A percentile compares a stretch with the other conserved stretches of the same genome.
These are phyloP conservation scores for Russula sp. DNA, from an alignment of 768 basidiomycete genomes.

Conservation along the genomic window DNA sequence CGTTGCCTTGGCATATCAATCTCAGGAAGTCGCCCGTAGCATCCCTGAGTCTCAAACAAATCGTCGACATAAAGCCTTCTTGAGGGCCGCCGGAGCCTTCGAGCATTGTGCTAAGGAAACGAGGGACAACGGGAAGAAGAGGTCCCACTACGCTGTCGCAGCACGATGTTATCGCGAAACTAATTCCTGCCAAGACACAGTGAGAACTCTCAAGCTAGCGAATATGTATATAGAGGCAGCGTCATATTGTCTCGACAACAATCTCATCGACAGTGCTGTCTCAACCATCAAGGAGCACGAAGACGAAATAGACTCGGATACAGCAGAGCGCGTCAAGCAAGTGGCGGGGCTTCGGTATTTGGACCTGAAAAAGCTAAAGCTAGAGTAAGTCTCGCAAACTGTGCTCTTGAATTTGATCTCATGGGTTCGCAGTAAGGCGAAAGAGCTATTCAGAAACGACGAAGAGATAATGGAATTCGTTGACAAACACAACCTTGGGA, in stretches of 20 bases:
- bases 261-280: slow-evolving; percentile 6
- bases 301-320: neutral
- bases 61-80: slow-evolving; percentile 7
- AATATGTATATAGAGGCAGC: slow-evolving; percentile 14
- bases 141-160: neutral
- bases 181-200: neutral
- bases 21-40: slow-evolving; percentile 9
- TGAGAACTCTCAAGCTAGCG: slow-evolving; percentile 6
- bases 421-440: slow-evolving; percentile 37
- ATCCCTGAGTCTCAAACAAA: neutral
- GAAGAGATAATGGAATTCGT: slow-evolving; percentile 54
- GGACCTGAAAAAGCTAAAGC: neutral
- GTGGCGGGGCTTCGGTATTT: slow-evolving; percentile 7
- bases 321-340: slow-evolving; percentile 16
- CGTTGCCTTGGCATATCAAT: slow-evolving; percentile 2
- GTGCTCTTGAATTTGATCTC: neutral
- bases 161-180: slow-evolving; percentile 12
- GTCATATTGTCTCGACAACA: slow-evolving; percentile 17
- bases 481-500: slow-evolving; percentile 47
- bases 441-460: slow-evolving; percentile 41
- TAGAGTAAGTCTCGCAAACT: slow-evolving; percentile 11
- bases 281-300: slow-evolving; percentile 7
- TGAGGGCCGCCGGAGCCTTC: neutral
- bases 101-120: slow-evolving; percentile 1
- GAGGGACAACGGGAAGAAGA: neutral